phyloP scores from a whole-genome alignment of 331 rosid species.

The Ulmus americana region DNA sequence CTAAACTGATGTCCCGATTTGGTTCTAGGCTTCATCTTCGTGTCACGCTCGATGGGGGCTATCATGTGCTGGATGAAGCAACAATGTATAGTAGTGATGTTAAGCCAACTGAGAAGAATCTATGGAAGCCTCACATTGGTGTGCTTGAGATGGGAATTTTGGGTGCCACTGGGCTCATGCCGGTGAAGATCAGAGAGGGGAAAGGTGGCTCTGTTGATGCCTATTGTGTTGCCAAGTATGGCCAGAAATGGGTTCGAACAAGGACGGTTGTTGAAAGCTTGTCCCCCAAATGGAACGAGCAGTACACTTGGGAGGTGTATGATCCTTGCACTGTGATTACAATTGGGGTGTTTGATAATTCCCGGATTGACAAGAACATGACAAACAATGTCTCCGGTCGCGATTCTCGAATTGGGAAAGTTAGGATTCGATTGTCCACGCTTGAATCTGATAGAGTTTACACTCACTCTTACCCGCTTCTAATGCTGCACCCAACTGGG shows the following conservation, averaged over 20 bases:
- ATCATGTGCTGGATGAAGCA: slow-evolving; percentile 62
- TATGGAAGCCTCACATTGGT: slow-evolving; percentile 60
- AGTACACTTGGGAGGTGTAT: slow-evolving; percentile 59
- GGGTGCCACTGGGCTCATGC: slow-evolving; percentile 62
- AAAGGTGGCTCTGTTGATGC: slow-evolving; percentile 50
- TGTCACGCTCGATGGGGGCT: slow-evolving; percentile 56
- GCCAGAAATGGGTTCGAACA: slow-evolving; percentile 58
- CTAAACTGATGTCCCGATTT: slow-evolving; percentile 39
- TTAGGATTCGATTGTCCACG: slow-evolving; percentile 47
- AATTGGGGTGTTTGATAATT: slow-evolving; percentile 52
- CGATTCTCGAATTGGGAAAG: slow-evolving; percentile 50
- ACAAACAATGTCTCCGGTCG: slow-evolving; percentile 11
- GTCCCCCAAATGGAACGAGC: slow-evolving; percentile 62
- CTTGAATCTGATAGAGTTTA: slow-evolving; percentile 47
- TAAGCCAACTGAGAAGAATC: slow-evolving; percentile 51
- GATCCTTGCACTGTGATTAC: slow-evolving; percentile 60
- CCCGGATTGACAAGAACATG: slow-evolving; percentile 34
- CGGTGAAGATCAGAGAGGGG: slow-evolving; percentile 55
- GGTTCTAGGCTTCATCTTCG: slow-evolving; percentile 55
- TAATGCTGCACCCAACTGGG: slow-evolving; percentile 46
- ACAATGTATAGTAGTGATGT: slow-evolving; percentile 61
- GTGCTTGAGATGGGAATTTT: slow-evolving; percentile 57
- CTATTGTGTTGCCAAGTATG: slow-evolving; percentile 57
- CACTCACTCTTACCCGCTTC: slow-evolving; percentile 53
- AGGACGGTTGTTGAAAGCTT: slow-evolving; percentile 48